These are phyloP conservation scores for Albophoma yamanashiensis DNA, from an alignment of 2,329 filamentous ascomycete genomes.

Conservation along the genomic window DNA sequence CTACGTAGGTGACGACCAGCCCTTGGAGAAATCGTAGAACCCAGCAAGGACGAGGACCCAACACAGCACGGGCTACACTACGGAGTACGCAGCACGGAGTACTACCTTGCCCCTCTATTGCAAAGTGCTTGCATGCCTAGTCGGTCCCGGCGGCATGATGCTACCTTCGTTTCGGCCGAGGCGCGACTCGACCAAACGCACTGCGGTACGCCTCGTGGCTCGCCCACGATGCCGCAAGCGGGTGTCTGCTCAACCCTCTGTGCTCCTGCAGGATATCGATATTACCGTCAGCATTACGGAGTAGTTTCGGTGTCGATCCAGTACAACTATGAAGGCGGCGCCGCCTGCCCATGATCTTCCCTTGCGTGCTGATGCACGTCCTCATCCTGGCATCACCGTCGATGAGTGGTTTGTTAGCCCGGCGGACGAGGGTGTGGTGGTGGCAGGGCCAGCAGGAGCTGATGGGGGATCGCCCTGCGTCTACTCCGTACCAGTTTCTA, in stretches of 20 bases:
- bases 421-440: neutral
- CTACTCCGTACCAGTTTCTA: neutral
- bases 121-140: neutral
- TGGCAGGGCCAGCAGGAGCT: neutral
- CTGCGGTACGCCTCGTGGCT: neutral
- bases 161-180: neutral
- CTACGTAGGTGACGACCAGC: neutral
- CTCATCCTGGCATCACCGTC: neutral
- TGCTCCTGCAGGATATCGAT: neutral
- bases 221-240: neutral
- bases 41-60: neutral
- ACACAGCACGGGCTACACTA: neutral
- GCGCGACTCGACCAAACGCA: neutral
- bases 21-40: neutral
- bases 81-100: neutral
- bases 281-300: neutral
- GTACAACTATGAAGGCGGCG: neutral
- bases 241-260: neutral
- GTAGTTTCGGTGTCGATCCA: neutral
- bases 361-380: neutral
- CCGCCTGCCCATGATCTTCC: neutral
- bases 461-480: neutral
- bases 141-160: neutral
- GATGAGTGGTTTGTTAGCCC: neutral
- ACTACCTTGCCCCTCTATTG: neutral